Conservation (phyloP, 805 yeast genomes). For the Wickerhamiella qilinensis region DNA sequence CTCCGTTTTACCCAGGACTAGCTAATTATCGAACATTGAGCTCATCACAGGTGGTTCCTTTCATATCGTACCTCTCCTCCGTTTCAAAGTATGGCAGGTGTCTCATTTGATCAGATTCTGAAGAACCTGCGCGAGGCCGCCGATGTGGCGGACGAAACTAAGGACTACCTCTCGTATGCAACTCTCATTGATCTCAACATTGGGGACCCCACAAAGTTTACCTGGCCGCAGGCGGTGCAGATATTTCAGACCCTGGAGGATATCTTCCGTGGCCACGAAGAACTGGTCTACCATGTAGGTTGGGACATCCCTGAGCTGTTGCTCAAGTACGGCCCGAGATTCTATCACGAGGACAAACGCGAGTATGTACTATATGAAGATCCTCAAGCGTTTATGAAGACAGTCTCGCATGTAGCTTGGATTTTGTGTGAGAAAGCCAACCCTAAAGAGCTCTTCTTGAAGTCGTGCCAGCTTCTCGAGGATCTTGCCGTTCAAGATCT, state of each 20-base stretch:
- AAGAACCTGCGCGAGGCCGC: slow-evolving; percentile 10
- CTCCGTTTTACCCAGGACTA: no score
- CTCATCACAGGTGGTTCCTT: no score
- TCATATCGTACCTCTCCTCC: no score
- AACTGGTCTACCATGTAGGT: slow-evolving; percentile 49
- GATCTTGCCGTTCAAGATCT: background rate
- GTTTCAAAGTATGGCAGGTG: no score
- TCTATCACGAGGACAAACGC: slow-evolving; percentile 4
- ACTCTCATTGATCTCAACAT: slow-evolving; percentile 53
- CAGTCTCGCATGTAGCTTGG: slow-evolving; percentile 37
- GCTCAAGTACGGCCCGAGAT: slow-evolving; percentile 31
- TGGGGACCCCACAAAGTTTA: slow-evolving; percentile 30
- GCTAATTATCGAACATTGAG: no score
- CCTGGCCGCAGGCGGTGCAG: slow-evolving; percentile 30
- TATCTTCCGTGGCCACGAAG: slow-evolving; percentile 21
- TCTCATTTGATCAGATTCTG: no score
- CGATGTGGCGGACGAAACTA: slow-evolving; percentile 22
- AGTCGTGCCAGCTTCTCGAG: slow-evolving; percentile 46
- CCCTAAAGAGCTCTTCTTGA: slow-evolving; percentile 63
- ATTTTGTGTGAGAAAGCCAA: slow-evolving; percentile 54
- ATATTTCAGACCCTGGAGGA: slow-evolving; percentile 27
- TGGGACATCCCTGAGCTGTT: slow-evolving; percentile 81
- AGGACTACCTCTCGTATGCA: slow-evolving; percentile 56
- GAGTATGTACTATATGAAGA: slow-evolving; percentile 2
- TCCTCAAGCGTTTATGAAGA: slow-evolving; percentile 18